Base-by-base conservation (phyloP, 192 early-diverging fungal genomes). In the Backusella mclennaniae region DNA sequence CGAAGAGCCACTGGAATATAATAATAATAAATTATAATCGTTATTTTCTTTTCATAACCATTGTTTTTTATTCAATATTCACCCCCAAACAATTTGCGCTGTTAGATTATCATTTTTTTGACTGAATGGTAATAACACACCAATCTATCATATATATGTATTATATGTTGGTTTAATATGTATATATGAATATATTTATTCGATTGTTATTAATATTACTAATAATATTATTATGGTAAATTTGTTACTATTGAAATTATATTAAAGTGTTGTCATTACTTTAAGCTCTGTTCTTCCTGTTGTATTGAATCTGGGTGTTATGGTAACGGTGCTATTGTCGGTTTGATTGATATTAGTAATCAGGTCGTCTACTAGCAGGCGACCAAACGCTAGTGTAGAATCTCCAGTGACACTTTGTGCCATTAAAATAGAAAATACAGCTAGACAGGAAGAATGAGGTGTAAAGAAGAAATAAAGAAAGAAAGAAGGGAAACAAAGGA, bases 1-100 rank as follows among this genome's bases (percentile, higher is more conserved):
- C 8, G 86, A 87, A n/a, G 83, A 80, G 4, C 86, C 86, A 76
- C 86, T 87, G 66, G 12, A 68, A 14, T 19, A 75, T 66, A 44
- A 67, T 38, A 72, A 67, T 67, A 35, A 66, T 67, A 36, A 35
- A 66, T 63, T 56, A 63, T 9, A 14, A 63, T 26, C 26, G 23
- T 3, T 63, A 23, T 38, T 66, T 14, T 39, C 11, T 39, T 39
- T 76, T 23, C 21, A 42, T 19, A 56, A 35, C 15, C 14, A 19
- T 31, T 44, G 15, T n/a, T 70, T 29, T 36, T 8, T 35, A 39
- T 23, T 15, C 4, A 15, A n/a, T 41, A 39, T 44, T 76, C 74
- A 82, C 81, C 81, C 77, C 81, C 81, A 82, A 26, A 82, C 81
- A 36, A 82, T 78, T 39, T 82, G 73, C 5, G 42, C 71, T 0